A percentile compares a stretch with the other conserved stretches of the same genome.
Evolutionary conservation across 2,329 filamentous ascomycete genomes (phyloP).

Genomic region (Westerdykella aurantiaca): DNA sequence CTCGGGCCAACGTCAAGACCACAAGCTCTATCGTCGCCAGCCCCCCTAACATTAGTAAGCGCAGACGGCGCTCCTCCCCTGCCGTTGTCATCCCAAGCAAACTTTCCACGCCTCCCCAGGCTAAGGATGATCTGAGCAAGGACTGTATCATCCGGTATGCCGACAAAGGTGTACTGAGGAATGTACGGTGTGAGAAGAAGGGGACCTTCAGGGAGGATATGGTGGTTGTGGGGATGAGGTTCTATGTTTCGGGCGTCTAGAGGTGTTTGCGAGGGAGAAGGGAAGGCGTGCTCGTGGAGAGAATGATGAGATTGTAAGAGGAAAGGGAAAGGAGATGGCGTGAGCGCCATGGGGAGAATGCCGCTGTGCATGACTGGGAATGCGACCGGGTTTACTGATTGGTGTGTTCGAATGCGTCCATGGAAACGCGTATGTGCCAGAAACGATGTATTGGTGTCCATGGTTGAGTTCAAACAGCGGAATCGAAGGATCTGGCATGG

Average conservation of each 20-base stretch:
- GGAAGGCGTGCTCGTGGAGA: too few species aligned
- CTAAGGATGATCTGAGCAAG: constrained; percentile 15
- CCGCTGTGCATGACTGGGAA: too few species aligned
- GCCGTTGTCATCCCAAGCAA: constrained; percentile 19
- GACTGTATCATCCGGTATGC: constrained; percentile 35
- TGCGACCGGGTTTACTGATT: too few species aligned
- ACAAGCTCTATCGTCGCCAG: constrained; percentile 3
- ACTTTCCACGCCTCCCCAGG: too few species aligned
- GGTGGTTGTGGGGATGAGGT: constrained; percentile 40
- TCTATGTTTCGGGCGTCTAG: constrained; percentile 28
- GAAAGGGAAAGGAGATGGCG: background rate
- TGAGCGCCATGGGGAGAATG: too few species aligned
- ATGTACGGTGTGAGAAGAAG: constrained; percentile 35
- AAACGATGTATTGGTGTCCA: too few species aligned
- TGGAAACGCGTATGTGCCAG: too few species aligned
- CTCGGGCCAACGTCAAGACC: constrained; percentile 7
- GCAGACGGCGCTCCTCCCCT: constrained; percentile 8
- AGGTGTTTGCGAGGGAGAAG: too few species aligned
- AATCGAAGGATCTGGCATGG: too few species aligned
- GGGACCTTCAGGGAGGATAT: constrained; percentile 39
- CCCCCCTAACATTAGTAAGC: background rate
- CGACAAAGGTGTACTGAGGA: constrained; percentile 28
- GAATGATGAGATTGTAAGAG: background rate
- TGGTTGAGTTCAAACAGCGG: too few species aligned
- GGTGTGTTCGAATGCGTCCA: too few species aligned